Percentiles rank a stretch among this genome's conserved stretches.
These are phyloP conservation scores for Candida tibetensis DNA, from an alignment of 805 yeast species.

Conservation along the genomic window DNA sequence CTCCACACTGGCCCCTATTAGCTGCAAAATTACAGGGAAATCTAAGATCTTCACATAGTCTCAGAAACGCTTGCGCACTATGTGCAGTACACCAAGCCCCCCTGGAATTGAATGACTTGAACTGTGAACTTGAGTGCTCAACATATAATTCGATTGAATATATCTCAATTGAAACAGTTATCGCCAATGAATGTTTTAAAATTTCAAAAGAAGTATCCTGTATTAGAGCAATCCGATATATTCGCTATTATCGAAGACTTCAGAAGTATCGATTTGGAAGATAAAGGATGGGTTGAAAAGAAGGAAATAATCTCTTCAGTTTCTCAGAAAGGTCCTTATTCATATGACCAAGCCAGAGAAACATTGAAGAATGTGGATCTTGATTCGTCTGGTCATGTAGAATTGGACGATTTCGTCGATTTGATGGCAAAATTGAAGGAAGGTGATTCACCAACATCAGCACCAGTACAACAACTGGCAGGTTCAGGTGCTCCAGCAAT, in stretches of 20 bases:
- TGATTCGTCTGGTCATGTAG: conserved; percentile 96
- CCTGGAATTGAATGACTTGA: background rate
- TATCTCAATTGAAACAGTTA: too few species aligned
- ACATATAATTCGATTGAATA: background rate
- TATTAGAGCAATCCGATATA: conserved; percentile 79
- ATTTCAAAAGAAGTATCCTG: conserved; percentile 75
- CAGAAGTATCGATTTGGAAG: conserved; percentile 80
- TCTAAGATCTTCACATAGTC: too few species aligned
- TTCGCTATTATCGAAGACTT: conserved; percentile 84
- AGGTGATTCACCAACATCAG: conserved; percentile 14
- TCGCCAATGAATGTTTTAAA: conserved; percentile 45
- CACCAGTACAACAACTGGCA: conserved; percentile 26
- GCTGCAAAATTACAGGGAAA: too few species aligned
- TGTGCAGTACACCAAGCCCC: background rate
- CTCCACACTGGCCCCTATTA: too few species aligned
- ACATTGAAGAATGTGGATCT: conserved; percentile 87
- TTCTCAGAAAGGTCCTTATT: conserved; percentile 71
- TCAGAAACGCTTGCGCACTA: too few species aligned
- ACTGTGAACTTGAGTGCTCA: background rate
- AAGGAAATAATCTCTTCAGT: conserved; percentile 83
- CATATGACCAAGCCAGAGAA: conserved; percentile 92
- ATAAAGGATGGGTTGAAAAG: conserved; percentile 92
- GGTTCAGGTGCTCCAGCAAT: conserved; percentile 2
- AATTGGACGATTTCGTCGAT: conserved; percentile 89
- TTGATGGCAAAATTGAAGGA: conserved; percentile 78